A percentile compares a stretch with the other conserved stretches of the same genome.
These are phyloP conservation scores for Stephanodiscus triporus DNA, from an alignment of 108 stramenopile genomes.

Conservation along the genomic window DNA sequence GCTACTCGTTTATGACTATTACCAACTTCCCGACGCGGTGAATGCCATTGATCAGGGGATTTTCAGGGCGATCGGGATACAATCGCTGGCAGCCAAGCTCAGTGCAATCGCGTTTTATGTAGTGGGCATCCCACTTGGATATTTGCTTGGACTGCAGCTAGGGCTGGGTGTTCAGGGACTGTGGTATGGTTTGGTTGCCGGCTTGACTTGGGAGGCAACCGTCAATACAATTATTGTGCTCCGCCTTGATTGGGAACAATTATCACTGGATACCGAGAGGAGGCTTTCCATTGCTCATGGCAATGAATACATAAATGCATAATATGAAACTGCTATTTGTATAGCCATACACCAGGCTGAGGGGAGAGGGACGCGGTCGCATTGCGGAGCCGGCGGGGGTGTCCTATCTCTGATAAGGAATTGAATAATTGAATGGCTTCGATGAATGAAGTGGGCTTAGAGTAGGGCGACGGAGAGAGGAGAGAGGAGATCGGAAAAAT, in stretches of 20 bases:
- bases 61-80: constrained; percentile 35
- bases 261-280: constrained; percentile 15
- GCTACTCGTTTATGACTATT: constrained; percentile 30
- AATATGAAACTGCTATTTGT: no score
- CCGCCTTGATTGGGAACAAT: constrained; percentile 26
- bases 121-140: constrained; percentile 46
- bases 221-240: constrained; percentile 14
- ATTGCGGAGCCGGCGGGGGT: no score
- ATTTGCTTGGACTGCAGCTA: constrained; percentile 18
- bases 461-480: no score
- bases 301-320: background rate
- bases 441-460: no score
- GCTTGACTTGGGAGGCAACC: background rate
- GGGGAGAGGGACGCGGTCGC: no score
- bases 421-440: no score
- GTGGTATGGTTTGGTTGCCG: constrained; percentile 38
- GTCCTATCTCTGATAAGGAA: no score
- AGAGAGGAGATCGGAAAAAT: no score
- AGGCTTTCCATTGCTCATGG: constrained; percentile 3
- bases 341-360: background rate
- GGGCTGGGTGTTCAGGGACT: constrained; percentile 26
- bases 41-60: constrained; percentile 28
- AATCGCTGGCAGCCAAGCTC: constrained; percentile 31
- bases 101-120: constrained; percentile 47
- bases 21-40: constrained; percentile 47